A percentile compares a stretch with the other conserved stretches of the same genome.
Conservation (phyloP, 2,329 filamentous ascomycete genomes). For the Aspergillus japonicus region DNA sequence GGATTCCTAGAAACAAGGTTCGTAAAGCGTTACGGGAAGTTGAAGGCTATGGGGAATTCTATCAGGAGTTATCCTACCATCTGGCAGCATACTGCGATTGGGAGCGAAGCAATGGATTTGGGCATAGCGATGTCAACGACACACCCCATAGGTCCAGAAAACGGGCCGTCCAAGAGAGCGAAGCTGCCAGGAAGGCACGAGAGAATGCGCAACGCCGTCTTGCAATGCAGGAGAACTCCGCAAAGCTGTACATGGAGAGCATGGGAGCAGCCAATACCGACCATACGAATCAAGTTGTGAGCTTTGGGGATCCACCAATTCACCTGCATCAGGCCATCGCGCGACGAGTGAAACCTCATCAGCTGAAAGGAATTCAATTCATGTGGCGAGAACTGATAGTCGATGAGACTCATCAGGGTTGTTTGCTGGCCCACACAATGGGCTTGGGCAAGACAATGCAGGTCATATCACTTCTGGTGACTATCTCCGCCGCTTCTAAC, state of each 20-base stretch:
- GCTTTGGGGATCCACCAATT: constrained; percentile 44
- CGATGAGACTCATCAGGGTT: constrained; percentile 65
- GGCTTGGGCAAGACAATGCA: constrained; percentile 92
- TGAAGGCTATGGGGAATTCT: constrained; percentile 30
- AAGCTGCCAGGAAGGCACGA: constrained; percentile 54
- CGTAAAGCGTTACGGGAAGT: constrained; percentile 25
- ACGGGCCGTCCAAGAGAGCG: constrained; percentile 49
- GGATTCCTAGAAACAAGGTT: constrained; percentile 23
- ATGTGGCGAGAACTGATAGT: constrained; percentile 82
- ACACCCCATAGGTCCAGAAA: constrained; percentile 50
- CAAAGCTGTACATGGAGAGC: constrained; percentile 30
- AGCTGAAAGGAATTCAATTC: constrained; percentile 78
- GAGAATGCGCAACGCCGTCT: constrained; percentile 55
- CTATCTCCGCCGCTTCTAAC: constrained; percentile 64
- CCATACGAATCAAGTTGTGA: constrained; percentile 50
- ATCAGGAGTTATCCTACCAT: constrained; percentile 27
- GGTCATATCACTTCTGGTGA: constrained; percentile 76
- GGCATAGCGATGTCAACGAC: constrained; percentile 1
- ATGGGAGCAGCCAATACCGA: constrained; percentile 36
- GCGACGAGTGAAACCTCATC: constrained; percentile 70
- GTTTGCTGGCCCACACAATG: constrained; percentile 85
- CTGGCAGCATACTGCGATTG: constrained; percentile 20
- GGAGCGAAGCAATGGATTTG: constrained; percentile 2
- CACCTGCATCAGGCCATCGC: constrained; percentile 64
- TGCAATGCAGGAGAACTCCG: constrained; percentile 55